Base-by-base conservation (phyloP, 2,329 filamentous ascomycete genomes). In the Bipolaris oryzae region DNA sequence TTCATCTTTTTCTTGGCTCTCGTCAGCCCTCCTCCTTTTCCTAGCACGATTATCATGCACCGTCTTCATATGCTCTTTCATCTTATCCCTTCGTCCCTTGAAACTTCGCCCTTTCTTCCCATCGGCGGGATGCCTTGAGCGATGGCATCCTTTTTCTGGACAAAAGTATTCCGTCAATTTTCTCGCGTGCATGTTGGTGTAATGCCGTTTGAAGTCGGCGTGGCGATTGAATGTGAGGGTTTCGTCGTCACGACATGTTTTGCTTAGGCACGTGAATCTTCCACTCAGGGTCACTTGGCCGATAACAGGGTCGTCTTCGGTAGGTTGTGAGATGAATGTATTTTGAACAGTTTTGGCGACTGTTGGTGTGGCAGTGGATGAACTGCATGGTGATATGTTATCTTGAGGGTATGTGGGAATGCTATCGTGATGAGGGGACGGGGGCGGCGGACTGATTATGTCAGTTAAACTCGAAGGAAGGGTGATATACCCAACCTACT, bases 181-280 rank as follows among this genome's bases (percentile, higher is more conserved):
- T 0, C 42, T 33, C 0, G 55, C 60, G 43, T 75, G 73, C 0
- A 51, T 35, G 16, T 70, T 67, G 0, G 60, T 60, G 20, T 67
- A 57, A 38, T 75, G 73, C 1, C 73, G 63, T 5, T 70, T 65
- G 18, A 75, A 64, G 44, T 75, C 73, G 1, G 73, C 73, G 13
- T 69, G 66, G 2, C 73, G 65, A 7, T 67, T 67, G 34, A 74
- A 75, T 1, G 49, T 61, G 3, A 65, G 33, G 11, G 60, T 56
- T 5, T 54, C 34, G 16, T 45, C 41, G 6, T 39, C 16, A 11
- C 42, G 21, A 41, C 73, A 75, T 0, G 45, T 21, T 7, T 55
- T 7, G 2, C 64, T 47, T 2, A 63, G 31, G 47, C 73, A 75
- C n/a, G 58, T 57, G 54, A 74, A 72, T 20, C 62, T 67, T 1